Conservation (phyloP, 345 rosid genomes). For the Salix koriyanagi region DNA sequence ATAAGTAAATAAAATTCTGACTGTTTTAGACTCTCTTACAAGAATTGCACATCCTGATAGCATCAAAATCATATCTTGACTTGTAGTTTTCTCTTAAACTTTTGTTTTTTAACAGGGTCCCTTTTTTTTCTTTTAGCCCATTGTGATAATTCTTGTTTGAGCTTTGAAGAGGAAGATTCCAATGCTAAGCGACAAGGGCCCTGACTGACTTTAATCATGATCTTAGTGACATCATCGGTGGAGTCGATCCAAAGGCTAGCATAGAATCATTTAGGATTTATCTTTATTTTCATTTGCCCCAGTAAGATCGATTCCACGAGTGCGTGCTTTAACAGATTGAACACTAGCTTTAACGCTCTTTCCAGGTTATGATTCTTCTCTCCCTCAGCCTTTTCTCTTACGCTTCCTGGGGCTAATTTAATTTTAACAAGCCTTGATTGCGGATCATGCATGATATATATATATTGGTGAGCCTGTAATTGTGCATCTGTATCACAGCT, state of each 20-base stretch:
- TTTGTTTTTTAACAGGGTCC: no score
- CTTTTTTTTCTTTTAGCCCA: no score
- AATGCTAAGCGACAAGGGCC: not conserved
- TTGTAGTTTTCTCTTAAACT: not conserved
- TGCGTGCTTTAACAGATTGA: conserved; percentile 1
- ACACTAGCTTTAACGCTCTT: conserved; percentile 6
- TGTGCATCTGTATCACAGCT: not conserved
- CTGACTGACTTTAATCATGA: not conserved
- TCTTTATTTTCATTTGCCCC: not conserved
- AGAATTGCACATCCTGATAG: accelerated
- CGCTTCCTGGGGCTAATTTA: conserved; percentile 3
- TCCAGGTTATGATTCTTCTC: not conserved
- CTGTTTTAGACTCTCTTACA: accelerated
- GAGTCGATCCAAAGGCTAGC: no score
- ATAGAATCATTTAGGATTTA: not conserved
- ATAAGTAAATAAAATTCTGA: no score
- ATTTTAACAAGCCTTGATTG: conserved; percentile 2
- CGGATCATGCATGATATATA: not conserved
- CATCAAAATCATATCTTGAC: not conserved
- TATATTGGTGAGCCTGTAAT: not conserved
- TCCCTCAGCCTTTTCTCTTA: not conserved
- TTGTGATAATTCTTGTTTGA: no score
- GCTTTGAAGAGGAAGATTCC: not conserved
- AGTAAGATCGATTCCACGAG: not conserved
- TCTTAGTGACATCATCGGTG: not conserved